These are phyloP conservation scores for Cicer cuneatum DNA, from an alignment of 306 rosid species.

Conservation along the genomic window DNA sequence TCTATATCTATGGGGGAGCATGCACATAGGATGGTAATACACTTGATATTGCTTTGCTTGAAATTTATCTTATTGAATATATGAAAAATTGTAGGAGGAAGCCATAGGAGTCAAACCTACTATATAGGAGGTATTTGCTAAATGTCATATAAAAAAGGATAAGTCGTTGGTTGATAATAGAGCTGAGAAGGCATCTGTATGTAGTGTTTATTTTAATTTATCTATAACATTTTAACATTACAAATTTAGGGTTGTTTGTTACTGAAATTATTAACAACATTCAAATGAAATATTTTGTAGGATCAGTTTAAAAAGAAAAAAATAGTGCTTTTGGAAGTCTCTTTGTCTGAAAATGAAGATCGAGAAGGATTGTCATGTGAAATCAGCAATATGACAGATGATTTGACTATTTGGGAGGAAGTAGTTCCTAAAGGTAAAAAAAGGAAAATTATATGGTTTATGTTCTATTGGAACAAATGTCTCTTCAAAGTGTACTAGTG, in stretches of 20 bases:
- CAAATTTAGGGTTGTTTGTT: too few species aligned
- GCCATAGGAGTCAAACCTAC: neutral
- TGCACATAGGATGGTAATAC: conserved; percentile 4
- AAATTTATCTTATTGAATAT: neutral
- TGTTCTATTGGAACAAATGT: neutral
- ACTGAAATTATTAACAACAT: too few species aligned
- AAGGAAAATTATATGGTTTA: neutral
- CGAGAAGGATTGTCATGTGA: neutral
- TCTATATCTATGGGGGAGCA: conserved; percentile 28
- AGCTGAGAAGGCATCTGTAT: too few species aligned
- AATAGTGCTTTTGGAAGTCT: neutral
- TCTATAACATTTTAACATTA: too few species aligned
- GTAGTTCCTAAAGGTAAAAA: neutral
- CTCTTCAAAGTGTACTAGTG: neutral
- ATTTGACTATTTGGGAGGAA: neutral
- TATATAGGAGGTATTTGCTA: neutral
- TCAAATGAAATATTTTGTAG: neutral
- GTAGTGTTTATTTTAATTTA: too few species aligned
- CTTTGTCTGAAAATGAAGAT: neutral
- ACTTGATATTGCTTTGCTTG: neutral
- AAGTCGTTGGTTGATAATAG: too few species aligned
- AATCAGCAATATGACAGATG: neutral
- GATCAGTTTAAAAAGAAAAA: neutral
- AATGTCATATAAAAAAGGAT: too few species aligned
- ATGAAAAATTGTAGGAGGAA: neutral